Percentiles rank a stretch among this genome's conserved stretches.
Evolutionary conservation across 345 rosid species (phyloP).

Genomic region (Salix arbutifolia): DNA sequence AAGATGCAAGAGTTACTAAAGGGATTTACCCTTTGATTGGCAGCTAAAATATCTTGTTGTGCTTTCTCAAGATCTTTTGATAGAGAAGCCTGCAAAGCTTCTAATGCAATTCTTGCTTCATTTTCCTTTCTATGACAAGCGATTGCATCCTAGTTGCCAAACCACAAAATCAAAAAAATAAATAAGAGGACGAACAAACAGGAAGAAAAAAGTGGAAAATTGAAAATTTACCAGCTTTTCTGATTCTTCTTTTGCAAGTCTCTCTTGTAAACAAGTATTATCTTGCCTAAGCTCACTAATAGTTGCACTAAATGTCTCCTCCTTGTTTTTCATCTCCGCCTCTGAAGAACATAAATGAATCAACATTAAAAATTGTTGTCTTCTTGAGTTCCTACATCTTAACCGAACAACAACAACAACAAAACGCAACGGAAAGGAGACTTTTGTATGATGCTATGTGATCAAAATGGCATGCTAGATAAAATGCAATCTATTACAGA

Average conservation of each 20-base stretch:
- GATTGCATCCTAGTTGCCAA: conserved; percentile 55
- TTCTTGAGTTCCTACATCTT: not conserved
- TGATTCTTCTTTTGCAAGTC: conserved; percentile 52
- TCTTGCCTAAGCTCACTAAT: conserved; percentile 46
- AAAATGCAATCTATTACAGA: not conserved
- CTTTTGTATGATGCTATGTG: not conserved
- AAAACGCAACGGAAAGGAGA: not conserved
- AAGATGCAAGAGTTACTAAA: not conserved
- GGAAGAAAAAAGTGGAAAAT: not conserved
- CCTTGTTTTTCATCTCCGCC: conserved; percentile 52
- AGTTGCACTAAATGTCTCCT: conserved; percentile 37
- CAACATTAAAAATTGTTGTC: not conserved
- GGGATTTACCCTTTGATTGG: conserved; percentile 58
- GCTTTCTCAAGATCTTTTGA: conserved; percentile 61
- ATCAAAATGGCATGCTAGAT: not conserved
- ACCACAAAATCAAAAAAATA: conserved; percentile 4
- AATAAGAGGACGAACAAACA: not conserved
- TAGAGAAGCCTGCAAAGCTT: conserved; percentile 55
- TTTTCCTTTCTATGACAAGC: conserved; percentile 54
- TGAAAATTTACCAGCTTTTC: conserved; percentile 56
- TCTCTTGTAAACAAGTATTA: conserved; percentile 47
- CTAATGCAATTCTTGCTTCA: conserved; percentile 58
- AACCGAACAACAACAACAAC: not conserved
- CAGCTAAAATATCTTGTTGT: conserved; percentile 57
- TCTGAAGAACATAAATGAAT: conserved; percentile 34